These are phyloP conservation scores for Rhododendron vialii DNA, from an alignment of 148 eudicot species.

Conservation along the genomic window DNA sequence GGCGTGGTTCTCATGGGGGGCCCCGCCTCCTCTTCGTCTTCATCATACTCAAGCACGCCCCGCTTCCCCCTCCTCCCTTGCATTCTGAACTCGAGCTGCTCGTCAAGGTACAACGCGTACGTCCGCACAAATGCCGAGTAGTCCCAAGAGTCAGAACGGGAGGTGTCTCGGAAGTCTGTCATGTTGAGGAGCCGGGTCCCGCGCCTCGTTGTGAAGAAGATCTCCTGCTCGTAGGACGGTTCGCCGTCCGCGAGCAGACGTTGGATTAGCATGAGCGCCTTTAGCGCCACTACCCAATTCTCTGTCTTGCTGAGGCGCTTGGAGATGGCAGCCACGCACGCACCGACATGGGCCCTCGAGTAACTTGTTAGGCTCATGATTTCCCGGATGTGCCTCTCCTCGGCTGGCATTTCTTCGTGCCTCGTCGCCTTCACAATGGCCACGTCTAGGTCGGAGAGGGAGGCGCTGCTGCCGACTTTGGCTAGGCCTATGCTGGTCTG, in stretches of 20 bases:
- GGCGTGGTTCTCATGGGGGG: conserved; percentile 25
- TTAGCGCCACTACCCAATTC: conserved; percentile 91
- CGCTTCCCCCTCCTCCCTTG: conserved; percentile 44
- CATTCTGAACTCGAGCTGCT: conserved; percentile 66
- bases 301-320: conserved; percentile 73
- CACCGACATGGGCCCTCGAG: conserved; percentile 43
- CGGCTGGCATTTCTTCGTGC: conserved; percentile 81
- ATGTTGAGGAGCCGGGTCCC: conserved; percentile 86
- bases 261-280: conserved; percentile 69
- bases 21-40: conserved; percentile 18
- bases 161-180: conserved; percentile 70
- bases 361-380: conserved; percentile 66
- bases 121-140: conserved; percentile 77
- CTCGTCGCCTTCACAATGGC: conserved; percentile 86
- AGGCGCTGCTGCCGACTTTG: conserved; percentile 52
- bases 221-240: conserved; percentile 68
- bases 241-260: conserved; percentile 67
- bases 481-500: conserved; percentile 84
- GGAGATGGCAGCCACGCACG: conserved; percentile 59
- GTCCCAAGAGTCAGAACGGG: conserved; percentile 64
- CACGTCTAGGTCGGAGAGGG: conserved; percentile 72
- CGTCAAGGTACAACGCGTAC: conserved; percentile 68
- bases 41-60: conserved; percentile 21
- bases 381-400: conserved; percentile 62
- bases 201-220: conserved; percentile 75